phyloP scores from a whole-genome alignment of 371 early-diverging fungal species.

The Massospora cicadina region DNA sequence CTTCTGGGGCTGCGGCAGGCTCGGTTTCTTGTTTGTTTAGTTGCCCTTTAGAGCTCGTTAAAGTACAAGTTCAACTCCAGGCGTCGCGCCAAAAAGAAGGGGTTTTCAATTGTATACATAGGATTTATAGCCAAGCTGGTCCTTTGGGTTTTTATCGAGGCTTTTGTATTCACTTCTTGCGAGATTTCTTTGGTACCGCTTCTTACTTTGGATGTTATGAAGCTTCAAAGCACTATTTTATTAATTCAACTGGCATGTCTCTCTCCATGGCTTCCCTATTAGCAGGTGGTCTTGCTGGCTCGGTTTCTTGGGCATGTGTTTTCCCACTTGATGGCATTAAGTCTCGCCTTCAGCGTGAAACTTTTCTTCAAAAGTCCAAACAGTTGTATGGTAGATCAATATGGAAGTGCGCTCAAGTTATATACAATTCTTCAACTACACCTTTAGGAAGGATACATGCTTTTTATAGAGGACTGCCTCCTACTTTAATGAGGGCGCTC shows the following conservation, averaged over 20 bases:
- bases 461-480: slow-evolving; percentile 51
- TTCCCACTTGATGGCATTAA: slow-evolving; percentile 66
- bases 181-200: slow-evolving; percentile 53
- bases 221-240: slow-evolving; percentile 36
- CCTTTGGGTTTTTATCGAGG: slow-evolving; percentile 23
- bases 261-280: slow-evolving; percentile 22
- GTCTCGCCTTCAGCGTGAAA: slow-evolving; percentile 52
- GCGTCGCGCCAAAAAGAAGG: neutral
- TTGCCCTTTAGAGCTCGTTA: slow-evolving; percentile 9
- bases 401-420: neutral
- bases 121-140: neutral
- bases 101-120: neutral
- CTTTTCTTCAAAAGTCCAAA: slow-evolving; percentile 25
- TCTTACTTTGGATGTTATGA: slow-evolving; percentile 64
- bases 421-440: slow-evolving; percentile 21
- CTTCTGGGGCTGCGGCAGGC: slow-evolving; percentile 5
- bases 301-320: slow-evolving; percentile 54
- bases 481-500: slow-evolving; percentile 56
- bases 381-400: slow-evolving; percentile 19
- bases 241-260: slow-evolving; percentile 14
- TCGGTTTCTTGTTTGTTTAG: neutral
- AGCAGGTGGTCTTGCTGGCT: slow-evolving; percentile 58
- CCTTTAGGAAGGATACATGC: slow-evolving; percentile 27
- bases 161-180: slow-evolving; percentile 28
- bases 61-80: slow-evolving; percentile 8